Evolutionary conservation across 305 asterid genomes (phyloP).

Genomic region (Plantago lanceolata): DNA sequence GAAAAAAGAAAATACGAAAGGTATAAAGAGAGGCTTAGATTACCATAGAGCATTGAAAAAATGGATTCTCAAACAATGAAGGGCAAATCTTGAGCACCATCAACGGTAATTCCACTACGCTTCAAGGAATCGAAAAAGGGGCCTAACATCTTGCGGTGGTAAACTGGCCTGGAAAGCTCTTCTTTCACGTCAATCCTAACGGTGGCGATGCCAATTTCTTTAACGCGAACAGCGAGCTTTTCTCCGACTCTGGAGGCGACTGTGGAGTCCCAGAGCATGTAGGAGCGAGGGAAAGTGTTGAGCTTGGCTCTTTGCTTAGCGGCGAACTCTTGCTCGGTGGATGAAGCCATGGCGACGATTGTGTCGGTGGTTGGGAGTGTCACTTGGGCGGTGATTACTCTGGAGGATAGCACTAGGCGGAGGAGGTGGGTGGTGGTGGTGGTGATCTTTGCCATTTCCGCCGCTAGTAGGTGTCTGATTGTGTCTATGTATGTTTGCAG

Average conservation of each 20-base stretch:
- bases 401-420: conserved; percentile 54
- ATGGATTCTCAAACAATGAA: conserved; percentile 36
- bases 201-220: conserved; percentile 40
- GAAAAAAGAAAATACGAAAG: not conserved
- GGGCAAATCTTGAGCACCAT: conserved; percentile 50
- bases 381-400: conserved; percentile 73
- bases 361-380: conserved; percentile 41
- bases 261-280: conserved; percentile 45
- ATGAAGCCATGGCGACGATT: conserved; percentile 72
- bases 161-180: conserved; percentile 51
- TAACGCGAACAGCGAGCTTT: conserved; percentile 52
- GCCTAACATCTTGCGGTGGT: conserved; percentile 49
- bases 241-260: conserved; percentile 58
- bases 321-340: conserved; percentile 64
- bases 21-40: not conserved
- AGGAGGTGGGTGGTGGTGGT: conserved; percentile 41
- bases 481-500: not conserved
- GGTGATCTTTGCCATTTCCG: conserved; percentile 32
- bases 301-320: conserved; percentile 50
- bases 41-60: not conserved
- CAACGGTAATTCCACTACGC: conserved; percentile 46
- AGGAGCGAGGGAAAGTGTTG: conserved; percentile 53
- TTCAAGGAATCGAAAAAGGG: conserved; percentile 54
- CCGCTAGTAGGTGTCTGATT: conserved; percentile 6
- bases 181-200: conserved; percentile 53